phyloP scores from a whole-genome alignment of 371 early-diverging fungal species.

The Blyttiomyces sp. region DNA sequence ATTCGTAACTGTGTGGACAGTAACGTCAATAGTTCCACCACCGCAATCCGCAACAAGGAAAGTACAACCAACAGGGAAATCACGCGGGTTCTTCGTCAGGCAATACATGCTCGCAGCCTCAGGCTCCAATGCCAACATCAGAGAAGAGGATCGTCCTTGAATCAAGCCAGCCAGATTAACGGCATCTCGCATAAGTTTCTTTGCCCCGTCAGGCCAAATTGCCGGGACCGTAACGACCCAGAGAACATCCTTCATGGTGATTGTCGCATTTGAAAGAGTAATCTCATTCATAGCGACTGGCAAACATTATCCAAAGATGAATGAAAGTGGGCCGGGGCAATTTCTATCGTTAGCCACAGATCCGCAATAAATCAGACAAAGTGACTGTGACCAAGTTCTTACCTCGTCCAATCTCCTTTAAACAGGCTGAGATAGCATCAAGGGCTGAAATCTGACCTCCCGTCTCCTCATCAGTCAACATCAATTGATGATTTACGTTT shows the following conservation, averaged over 20 bases:
- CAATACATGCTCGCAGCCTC: conserved; percentile 12
- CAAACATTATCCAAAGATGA: too few species aligned
- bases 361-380: not conserved
- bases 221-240: conserved; percentile 11
- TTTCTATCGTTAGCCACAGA: too few species aligned
- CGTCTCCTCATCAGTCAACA: not conserved
- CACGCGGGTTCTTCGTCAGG: not conserved
- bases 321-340: too few species aligned
- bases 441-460: not conserved
- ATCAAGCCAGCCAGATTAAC: not conserved
- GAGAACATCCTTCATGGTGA: not conserved
- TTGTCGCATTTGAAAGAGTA: too few species aligned
- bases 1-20: conserved; percentile 5
- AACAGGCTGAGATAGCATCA: not conserved
- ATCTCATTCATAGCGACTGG: too few species aligned
- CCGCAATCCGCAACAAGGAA: conserved; percentile 18
- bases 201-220: conserved; percentile 2
- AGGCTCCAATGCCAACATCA: conserved; percentile 16
- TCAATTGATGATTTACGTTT: not conserved
- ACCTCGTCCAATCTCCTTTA: conserved; percentile 1
- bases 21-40: conserved; percentile 18
- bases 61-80: not conserved
- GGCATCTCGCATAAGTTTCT: conserved; percentile 7
- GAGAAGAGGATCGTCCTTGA: not conserved
- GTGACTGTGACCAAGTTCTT: not conserved